phyloP scores from a whole-genome alignment of 225 moss, liverwort and hornwort genomes.

The Sphagnum contortum region DNA sequence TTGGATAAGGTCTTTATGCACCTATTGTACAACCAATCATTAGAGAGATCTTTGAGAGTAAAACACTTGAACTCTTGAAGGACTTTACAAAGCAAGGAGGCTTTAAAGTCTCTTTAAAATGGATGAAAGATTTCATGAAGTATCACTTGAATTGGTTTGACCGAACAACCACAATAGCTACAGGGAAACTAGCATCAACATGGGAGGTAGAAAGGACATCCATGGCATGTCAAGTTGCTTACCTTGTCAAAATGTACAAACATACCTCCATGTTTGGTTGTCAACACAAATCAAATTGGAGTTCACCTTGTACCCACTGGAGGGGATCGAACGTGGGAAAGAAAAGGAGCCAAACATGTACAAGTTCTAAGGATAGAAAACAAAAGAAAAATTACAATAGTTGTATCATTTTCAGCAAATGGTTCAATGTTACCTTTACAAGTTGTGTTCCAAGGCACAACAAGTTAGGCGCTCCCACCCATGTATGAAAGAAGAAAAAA shows the following conservation, averaged over 20 bases:
- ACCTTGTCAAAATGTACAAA: conserved; percentile 1
- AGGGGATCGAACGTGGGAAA: not conserved
- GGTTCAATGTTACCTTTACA: not conserved
- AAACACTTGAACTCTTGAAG: not conserved
- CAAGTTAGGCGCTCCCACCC: not conserved
- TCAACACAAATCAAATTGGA: not conserved
- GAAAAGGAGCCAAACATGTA: not conserved
- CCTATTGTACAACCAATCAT: not conserved
- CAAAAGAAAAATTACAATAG: not conserved
- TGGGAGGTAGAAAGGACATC: not conserved
- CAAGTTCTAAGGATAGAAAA: not conserved
- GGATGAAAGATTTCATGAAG: not conserved
- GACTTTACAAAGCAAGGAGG: not conserved
- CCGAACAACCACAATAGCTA: not conserved
- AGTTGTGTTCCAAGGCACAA: not conserved
- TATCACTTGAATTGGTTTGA: not conserved
- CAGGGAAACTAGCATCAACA: not conserved
- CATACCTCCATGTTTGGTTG: not conserved
- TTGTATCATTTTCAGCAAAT: not conserved
- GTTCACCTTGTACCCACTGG: conserved; percentile 1
- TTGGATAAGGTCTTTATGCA: not conserved
- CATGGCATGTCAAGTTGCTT: not conserved
- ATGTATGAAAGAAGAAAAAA: too few species aligned
- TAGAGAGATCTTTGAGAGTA: not conserved
- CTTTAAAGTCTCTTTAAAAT: not conserved